These are phyloP conservation scores for Syzygium oleosum DNA, from an alignment of 345 rosid genomes.

Conservation along the genomic window DNA sequence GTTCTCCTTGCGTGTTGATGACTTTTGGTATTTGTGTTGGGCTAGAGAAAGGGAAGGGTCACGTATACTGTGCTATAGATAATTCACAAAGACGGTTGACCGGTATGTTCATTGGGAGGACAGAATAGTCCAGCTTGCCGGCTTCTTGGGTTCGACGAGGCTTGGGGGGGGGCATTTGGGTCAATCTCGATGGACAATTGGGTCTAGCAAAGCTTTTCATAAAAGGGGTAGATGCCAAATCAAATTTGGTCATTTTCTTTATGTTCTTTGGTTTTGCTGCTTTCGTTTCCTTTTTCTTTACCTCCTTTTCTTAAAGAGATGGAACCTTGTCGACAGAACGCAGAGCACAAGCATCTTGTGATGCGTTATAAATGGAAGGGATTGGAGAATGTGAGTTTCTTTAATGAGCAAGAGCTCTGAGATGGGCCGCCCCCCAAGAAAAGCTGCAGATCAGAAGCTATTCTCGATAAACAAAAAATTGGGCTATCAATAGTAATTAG, in stretches of 20 bases:
- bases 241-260: neutral
- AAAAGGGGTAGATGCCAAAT: neutral
- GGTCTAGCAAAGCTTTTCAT: neutral
- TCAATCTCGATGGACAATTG: neutral
- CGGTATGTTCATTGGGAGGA: conserved; percentile 7
- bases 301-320: neutral
- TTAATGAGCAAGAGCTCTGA: neutral
- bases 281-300: neutral
- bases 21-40: neutral
- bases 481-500: neutral
- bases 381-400: neutral
- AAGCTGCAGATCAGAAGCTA: neutral
- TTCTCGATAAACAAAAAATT: neutral
- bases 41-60: neutral
- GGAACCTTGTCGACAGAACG: neutral
- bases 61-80: neutral
- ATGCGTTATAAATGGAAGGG: neutral
- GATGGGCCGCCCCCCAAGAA: neutral
- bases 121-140: conserved; percentile 36
- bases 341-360: conserved; percentile 18
- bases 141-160: conserved; percentile 22
- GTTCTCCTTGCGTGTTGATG: neutral
- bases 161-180: conserved; percentile 9
- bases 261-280: neutral
- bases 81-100: conserved; percentile 29